Percentiles rank a stretch among this genome's conserved stretches.
Evolutionary conservation across 2,329 filamentous ascomycete genomes (phyloP).

Genomic region (Trichoderma citrinoviride): DNA sequence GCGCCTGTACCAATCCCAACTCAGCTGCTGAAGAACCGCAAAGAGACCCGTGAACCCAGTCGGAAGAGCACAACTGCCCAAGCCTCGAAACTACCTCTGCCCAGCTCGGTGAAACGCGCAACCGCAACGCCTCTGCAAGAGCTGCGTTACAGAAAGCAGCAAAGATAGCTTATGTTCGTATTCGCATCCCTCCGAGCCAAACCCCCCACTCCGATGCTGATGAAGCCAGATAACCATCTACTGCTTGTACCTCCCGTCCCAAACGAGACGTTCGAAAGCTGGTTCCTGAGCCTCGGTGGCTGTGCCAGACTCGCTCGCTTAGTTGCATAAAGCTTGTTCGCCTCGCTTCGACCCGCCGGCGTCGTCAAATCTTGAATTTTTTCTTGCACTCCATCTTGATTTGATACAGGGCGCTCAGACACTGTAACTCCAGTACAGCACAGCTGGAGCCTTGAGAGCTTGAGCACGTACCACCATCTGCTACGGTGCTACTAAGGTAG

Average conservation of each 20-base stretch:
- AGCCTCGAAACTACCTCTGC: too few species aligned
- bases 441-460: neutral
- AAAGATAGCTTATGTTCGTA: slow-evolving; percentile 16
- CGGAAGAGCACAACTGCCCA: too few species aligned
- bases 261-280: neutral
- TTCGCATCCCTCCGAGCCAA: slow-evolving; percentile 2
- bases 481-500: too few species aligned
- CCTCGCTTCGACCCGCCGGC: neutral
- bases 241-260: too few species aligned
- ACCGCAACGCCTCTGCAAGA: neutral
- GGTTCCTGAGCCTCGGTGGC: slow-evolving; percentile 14
- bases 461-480: neutral
- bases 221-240: slow-evolving; percentile 17
- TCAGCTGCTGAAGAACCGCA: too few species aligned
- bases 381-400: neutral
- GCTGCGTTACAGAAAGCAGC: neutral
- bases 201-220: slow-evolving; percentile 1
- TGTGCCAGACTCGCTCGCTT: neutral
- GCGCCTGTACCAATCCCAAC: too few species aligned
- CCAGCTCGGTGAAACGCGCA: neutral
- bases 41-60: too few species aligned
- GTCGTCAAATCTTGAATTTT: neutral
- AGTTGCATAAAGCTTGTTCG: slow-evolving; percentile 15
- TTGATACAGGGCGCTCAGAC: too few species aligned
- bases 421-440: neutral